Evolutionary conservation across 139 green algal species (phyloP).

Genomic region (Picochlorum costavermella): DNA sequence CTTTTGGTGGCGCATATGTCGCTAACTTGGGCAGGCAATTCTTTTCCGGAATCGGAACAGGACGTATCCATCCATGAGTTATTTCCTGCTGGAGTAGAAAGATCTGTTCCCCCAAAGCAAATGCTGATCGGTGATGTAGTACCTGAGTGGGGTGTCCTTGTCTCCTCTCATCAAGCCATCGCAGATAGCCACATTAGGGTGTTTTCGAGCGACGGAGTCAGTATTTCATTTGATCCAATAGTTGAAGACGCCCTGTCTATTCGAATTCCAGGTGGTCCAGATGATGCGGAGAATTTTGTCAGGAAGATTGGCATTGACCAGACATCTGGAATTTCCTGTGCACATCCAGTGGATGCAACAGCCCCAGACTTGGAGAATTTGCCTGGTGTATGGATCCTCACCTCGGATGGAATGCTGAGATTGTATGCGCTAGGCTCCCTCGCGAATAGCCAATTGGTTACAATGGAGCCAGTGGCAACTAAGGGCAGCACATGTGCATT

Average conservation of each 20-base stretch:
- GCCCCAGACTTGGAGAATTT: conserved; percentile 24
- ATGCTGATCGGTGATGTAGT: conserved; percentile 18
- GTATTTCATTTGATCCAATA: conserved; percentile 17
- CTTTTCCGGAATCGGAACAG: too few species aligned
- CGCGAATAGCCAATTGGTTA: conserved; percentile 1
- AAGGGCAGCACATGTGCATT: neutral
- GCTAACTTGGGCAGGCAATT: too few species aligned
- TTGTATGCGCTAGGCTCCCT: conserved; percentile 31
- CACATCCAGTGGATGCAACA: conserved; percentile 34
- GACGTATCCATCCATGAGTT: neutral
- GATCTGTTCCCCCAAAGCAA: conserved; percentile 5
- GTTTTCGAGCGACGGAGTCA: neutral
- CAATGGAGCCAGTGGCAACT: neutral
- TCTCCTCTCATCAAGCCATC: conserved; percentile 39
- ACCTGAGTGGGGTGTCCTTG: conserved; percentile 24
- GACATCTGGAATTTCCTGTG: conserved; percentile 11
- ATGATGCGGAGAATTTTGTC: conserved; percentile 49
- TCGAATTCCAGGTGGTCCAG: conserved; percentile 38
- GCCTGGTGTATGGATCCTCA: conserved; percentile 40
- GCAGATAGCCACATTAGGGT: conserved; percentile 51
- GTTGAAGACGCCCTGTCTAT: conserved; percentile 41
- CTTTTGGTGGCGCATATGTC: too few species aligned
- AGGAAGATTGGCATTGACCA: conserved; percentile 38
- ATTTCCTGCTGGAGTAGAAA: neutral
- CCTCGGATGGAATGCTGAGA: conserved; percentile 46